phyloP scores from a whole-genome alignment of 371 early-diverging fungal species.

The Ecytonucleospora hepatopenaei region DNA sequence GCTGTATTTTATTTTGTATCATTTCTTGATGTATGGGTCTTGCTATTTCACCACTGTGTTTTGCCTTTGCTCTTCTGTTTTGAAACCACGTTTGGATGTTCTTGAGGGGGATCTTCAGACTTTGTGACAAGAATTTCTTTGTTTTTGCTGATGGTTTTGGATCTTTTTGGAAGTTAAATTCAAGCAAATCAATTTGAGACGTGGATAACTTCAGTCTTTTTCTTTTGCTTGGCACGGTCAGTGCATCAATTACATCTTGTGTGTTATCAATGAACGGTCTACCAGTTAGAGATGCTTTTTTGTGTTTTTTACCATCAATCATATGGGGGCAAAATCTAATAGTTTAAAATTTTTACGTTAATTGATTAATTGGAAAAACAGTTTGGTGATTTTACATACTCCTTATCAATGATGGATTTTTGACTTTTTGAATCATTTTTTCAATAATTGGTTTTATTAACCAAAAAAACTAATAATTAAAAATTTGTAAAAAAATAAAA shows the following conservation, averaged over 20 bases:
- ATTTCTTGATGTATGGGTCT: too few species aligned
- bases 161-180: conserved; percentile 18
- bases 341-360: too few species aligned
- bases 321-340: neutral
- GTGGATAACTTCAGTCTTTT: conserved; percentile 12
- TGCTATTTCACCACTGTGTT: neutral
- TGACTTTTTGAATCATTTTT: too few species aligned
- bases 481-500: too few species aligned
- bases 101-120: conserved; percentile 18
- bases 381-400: too few species aligned
- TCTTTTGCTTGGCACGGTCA: conserved; percentile 4
- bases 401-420: too few species aligned
- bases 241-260: conserved; percentile 6
- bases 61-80: conserved; percentile 14
- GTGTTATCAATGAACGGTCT: conserved; percentile 39
- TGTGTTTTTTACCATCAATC: neutral
- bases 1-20: too few species aligned
- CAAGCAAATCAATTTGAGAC: conserved; percentile 21
- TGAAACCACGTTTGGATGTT: conserved; percentile 48
- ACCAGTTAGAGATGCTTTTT: conserved; percentile 19
- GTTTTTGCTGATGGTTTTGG: conserved; percentile 14
- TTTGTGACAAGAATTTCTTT: conserved; percentile 11
- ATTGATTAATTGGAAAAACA: too few species aligned
- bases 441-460: too few species aligned
- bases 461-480: too few species aligned